A percentile compares a stretch with the other conserved stretches of the same genome.
These are phyloP conservation scores for Arxiozyma bovina DNA, from an alignment of 1,139 yeast species.

Conservation along the genomic window DNA sequence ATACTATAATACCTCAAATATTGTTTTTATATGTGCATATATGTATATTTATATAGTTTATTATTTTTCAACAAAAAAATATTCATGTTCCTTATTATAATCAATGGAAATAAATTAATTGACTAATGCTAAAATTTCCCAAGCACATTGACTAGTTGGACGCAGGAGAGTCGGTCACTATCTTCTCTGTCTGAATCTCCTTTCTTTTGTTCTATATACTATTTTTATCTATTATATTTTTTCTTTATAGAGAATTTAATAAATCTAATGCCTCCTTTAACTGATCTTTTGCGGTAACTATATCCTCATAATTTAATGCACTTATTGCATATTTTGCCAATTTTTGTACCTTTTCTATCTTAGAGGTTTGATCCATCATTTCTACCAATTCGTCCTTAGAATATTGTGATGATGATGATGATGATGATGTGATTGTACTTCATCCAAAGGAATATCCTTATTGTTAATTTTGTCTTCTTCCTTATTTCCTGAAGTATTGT, in stretches of 20 bases:
- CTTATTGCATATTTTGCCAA: slow-evolving; percentile 87
- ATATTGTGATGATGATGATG: slow-evolving; percentile 3
- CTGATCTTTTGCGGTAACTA: slow-evolving; percentile 72
- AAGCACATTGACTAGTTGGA: too few relatives aligned
- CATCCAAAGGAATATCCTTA: neutral
- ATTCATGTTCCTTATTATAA: neutral
- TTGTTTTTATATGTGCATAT: neutral
- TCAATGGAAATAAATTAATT: neutral
- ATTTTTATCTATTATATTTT: neutral
- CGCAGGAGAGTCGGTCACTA: too few relatives aligned
- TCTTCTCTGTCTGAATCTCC: neutral
- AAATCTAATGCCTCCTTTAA: slow-evolving; percentile 52
- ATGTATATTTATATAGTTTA: neutral
- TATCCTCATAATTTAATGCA: slow-evolving; percentile 87
- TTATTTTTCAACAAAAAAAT: slow-evolving; percentile 1
- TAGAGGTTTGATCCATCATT: slow-evolving; percentile 24
- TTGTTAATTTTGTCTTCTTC: slow-evolving; percentile 2
- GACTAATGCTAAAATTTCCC: too few relatives aligned
- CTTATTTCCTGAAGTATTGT: neutral
- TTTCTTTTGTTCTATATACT: too few relatives aligned
- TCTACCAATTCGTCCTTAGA: slow-evolving; percentile 12
- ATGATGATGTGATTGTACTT: neutral
- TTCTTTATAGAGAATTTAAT: slow-evolving; percentile 21
- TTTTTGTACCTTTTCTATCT: slow-evolving; percentile 55
- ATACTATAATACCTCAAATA: neutral